Conservation (phyloP, 495 filamentous ascomycete genomes). For the Parathielavia hyrcaniae region DNA sequence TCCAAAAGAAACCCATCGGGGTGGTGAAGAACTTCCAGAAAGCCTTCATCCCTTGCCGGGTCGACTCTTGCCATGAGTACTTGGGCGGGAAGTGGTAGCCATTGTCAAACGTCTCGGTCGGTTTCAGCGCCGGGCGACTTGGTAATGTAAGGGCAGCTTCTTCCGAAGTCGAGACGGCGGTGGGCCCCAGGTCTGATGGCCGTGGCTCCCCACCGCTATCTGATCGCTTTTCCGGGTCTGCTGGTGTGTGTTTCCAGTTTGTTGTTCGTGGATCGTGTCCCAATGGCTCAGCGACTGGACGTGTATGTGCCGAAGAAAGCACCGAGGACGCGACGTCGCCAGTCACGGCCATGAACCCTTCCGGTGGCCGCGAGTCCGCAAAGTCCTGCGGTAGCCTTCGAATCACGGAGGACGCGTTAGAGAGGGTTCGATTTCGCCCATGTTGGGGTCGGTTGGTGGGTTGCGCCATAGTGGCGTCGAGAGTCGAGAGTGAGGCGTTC, state of each 20-base stretch:
- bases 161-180: neutral
- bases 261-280: neutral
- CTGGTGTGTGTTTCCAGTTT: no score
- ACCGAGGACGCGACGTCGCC: slow-evolving; percentile 34
- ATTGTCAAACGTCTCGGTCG: slow-evolving; percentile 40
- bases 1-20: slow-evolving; percentile 65
- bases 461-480: neutral
- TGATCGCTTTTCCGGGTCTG: neutral
- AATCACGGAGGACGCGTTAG: slow-evolving; percentile 28
- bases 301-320: slow-evolving; percentile 10
- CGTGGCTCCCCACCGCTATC: neutral
- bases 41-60: slow-evolving; percentile 50
- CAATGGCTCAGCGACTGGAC: neutral
- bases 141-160: slow-evolving; percentile 9
- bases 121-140: neutral
- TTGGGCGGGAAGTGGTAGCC: slow-evolving; percentile 68
- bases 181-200: neutral
- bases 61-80: slow-evolving; percentile 54
- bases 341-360: slow-evolving; percentile 50
- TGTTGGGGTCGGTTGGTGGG: neutral
- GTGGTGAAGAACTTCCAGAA: slow-evolving; percentile 53
- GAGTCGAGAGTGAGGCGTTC: no score
- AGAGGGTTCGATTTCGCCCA: slow-evolving; percentile 18
- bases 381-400: slow-evolving; percentile 44
- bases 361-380: slow-evolving; percentile 43